Base-by-base conservation (phyloP, 192 early-diverging fungal genomes). In the Backusella macrospora region DNA sequence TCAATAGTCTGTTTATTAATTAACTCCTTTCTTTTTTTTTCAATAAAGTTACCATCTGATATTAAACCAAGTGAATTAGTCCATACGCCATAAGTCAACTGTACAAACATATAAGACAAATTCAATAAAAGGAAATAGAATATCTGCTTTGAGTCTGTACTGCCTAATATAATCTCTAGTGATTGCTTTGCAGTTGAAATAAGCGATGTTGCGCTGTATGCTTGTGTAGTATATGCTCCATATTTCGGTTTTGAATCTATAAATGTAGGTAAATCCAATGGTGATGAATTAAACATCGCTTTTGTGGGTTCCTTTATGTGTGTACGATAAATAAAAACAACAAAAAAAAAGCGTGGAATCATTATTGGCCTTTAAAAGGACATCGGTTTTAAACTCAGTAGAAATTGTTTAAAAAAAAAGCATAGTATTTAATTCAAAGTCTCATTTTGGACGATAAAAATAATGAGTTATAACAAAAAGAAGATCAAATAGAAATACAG, bases 61-160 rank as follows among this genome's bases (percentile, higher is more conserved):
- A 95, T 95, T 26, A 99, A 86, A 9, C 96, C 95, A 65, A 99
- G 84, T 78, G 90, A 92, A 82, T 94, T 94, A 39, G 92, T 92
- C 80, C 88, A 90, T 43, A 91, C 86, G 40, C 93, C 93, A 71
- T 94, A 94, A 7, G 87, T 67, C 42, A 94, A 79, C 82, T 99
- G 96, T 18, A 99, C 92, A 75, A 92, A 87, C 89, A 96, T 97
- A 78, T 96, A 99, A 9, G 90, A 89, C 26, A 99, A 77, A 80
- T 99, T 99, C 49, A 99, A 85, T 45, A 95, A 77, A 73, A 99
- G 81, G 76, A 99, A 99, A 80, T 92, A 92, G 79, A 97, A 96
- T 71, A 99, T 95, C 78, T 95, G 95, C 73, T 93, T 89, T 15
- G 97, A 97, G 59, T 93, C 90, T 49, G 80, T 80, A 80, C 90